Percentiles rank a stretch among this genome's conserved stretches.
Evolutionary conservation across 2,329 filamentous ascomycete genomes (phyloP).

Genomic region (Byssoonygena ceratinophila): DNA sequence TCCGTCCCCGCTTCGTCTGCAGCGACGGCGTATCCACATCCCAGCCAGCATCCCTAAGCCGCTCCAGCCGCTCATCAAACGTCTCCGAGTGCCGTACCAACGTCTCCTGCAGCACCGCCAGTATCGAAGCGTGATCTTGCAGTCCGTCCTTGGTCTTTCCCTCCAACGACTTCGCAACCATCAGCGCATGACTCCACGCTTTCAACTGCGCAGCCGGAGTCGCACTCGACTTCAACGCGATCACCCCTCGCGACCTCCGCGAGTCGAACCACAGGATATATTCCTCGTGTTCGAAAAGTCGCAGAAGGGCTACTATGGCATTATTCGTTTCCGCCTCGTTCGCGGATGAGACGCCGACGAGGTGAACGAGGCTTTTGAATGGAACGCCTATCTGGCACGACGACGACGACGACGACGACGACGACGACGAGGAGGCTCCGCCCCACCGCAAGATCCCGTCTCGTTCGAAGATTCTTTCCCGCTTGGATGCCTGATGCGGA

Average conservation of each 20-base stretch:
- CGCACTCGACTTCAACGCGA: slow-evolving; percentile 54
- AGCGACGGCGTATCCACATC: slow-evolving; percentile 53
- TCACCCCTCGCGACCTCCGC: slow-evolving; percentile 37
- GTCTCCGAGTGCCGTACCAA: slow-evolving; percentile 31
- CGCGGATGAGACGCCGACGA: background rate
- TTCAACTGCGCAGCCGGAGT: slow-evolving; percentile 44
- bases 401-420: slow-evolving; percentile 38
- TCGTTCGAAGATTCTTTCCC: slow-evolving; percentile 50
- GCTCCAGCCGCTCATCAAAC: slow-evolving; percentile 35
- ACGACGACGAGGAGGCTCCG: slow-evolving; percentile 1
- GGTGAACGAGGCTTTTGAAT: background rate
- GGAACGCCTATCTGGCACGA: slow-evolving; percentile 46
- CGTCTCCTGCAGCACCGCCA: slow-evolving; percentile 20
- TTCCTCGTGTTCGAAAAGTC: slow-evolving; percentile 41
- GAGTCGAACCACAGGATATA: slow-evolving; percentile 54
- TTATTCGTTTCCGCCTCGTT: background rate
- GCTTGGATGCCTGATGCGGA: slow-evolving; percentile 53
- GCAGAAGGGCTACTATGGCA: slow-evolving; percentile 29
- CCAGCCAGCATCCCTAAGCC: slow-evolving; percentile 49
- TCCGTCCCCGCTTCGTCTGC: slow-evolving; percentile 51
- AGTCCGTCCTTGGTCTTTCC: slow-evolving; percentile 22
- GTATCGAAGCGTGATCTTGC: slow-evolving; percentile 19
- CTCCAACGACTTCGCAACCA: slow-evolving; percentile 31
- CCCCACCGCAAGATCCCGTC: slow-evolving; percentile 56
- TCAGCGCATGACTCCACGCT: slow-evolving; percentile 53